phyloP scores from a whole-genome alignment of 2,329 filamentous ascomycete genomes.

The Epichloe brachyelytri region DNA sequence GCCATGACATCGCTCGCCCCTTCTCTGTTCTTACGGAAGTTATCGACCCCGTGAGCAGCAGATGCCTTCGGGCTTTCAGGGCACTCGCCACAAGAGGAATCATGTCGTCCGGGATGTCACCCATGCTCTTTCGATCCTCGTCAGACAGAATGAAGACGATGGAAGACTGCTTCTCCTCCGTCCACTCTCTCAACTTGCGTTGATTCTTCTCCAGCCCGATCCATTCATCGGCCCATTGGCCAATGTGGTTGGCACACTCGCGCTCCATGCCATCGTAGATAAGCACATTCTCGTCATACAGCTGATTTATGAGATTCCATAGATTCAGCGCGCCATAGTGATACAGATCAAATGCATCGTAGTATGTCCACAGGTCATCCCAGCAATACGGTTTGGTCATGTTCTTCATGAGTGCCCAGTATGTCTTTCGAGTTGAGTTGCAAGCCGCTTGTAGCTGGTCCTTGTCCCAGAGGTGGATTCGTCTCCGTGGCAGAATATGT shows the following conservation, averaged over 20 bases:
- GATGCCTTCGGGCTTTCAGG: slow-evolving; percentile 18
- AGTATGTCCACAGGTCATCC: slow-evolving; percentile 33
- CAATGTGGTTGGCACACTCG: slow-evolving; percentile 16
- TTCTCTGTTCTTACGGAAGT: slow-evolving; percentile 4
- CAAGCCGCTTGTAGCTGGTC: slow-evolving; percentile 25
- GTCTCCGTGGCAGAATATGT: slow-evolving; percentile 16
- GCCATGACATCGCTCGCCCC: slow-evolving; percentile 12
- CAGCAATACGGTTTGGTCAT: slow-evolving; percentile 21
- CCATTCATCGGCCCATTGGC: slow-evolving; percentile 27
- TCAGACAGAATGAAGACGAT: slow-evolving; percentile 16
- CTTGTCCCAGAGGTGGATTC: slow-evolving; percentile 24
- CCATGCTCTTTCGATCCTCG: slow-evolving; percentile 16
- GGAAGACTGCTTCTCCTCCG: slow-evolving; percentile 5
- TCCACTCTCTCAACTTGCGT: slow-evolving; percentile 19
- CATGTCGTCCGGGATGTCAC: slow-evolving; percentile 16
- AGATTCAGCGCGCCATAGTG: slow-evolving; percentile 33
- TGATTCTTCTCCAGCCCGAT: slow-evolving; percentile 16
- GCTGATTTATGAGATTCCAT: slow-evolving; percentile 30
- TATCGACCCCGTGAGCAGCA: slow-evolving; percentile 11
- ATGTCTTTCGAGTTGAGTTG: slow-evolving; percentile 24
- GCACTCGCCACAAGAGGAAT: slow-evolving; percentile 19
- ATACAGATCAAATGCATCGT: slow-evolving; percentile 35
- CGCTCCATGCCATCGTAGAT: slow-evolving; percentile 16
- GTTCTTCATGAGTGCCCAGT: slow-evolving; percentile 22
- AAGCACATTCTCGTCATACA: slow-evolving; percentile 27